A percentile compares a stretch with the other conserved stretches of the same genome.
Conservation (phyloP, 2,329 filamentous ascomycete genomes). For the Colletotrichum sp. region DNA sequence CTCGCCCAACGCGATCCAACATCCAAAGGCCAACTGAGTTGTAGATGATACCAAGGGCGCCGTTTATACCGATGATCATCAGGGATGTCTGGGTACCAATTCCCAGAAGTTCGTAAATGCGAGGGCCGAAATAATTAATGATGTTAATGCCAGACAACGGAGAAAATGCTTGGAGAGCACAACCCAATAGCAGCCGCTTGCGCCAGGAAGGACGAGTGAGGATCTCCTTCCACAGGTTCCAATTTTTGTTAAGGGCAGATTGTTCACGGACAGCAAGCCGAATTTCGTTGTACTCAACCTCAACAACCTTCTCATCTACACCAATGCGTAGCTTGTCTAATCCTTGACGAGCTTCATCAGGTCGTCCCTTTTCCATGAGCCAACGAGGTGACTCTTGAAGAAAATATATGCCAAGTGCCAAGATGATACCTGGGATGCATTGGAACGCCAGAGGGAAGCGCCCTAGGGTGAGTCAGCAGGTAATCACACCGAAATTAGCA, state of each 20-base stretch:
- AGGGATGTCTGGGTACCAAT: slow-evolving; percentile 47
- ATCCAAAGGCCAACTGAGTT: slow-evolving; percentile 49
- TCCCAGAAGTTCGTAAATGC: slow-evolving; percentile 47
- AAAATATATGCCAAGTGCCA: slow-evolving; percentile 28
- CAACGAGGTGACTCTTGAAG: slow-evolving; percentile 28
- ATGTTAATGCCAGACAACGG: slow-evolving; percentile 42
- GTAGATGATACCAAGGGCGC: slow-evolving; percentile 51
- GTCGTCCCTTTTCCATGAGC: slow-evolving; percentile 38
- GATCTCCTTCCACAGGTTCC: slow-evolving; percentile 42
- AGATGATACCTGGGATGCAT: slow-evolving; percentile 26
- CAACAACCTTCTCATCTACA: slow-evolving; percentile 34
- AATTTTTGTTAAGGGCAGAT: slow-evolving; percentile 33
- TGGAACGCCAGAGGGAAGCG: slow-evolving; percentile 36
- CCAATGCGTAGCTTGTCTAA: slow-evolving; percentile 35
- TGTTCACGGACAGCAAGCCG: slow-evolving; percentile 33
- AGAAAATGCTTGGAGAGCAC: slow-evolving; percentile 52
- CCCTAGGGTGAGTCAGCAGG: slow-evolving; percentile 22
- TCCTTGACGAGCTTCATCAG: slow-evolving; percentile 34
- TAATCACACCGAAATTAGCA: neutral
- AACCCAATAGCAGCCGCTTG: slow-evolving; percentile 48
- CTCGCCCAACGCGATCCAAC: slow-evolving; percentile 50
- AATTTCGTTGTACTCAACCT: slow-evolving; percentile 45
- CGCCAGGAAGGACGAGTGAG: slow-evolving; percentile 48
- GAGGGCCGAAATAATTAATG: slow-evolving; percentile 39
- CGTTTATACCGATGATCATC: slow-evolving; percentile 55